Evolutionary conservation across 2,329 filamentous ascomycete species (phyloP), one percentile per base, ranked within the genome.

Genomic region (Fusarium sp.): DNA sequence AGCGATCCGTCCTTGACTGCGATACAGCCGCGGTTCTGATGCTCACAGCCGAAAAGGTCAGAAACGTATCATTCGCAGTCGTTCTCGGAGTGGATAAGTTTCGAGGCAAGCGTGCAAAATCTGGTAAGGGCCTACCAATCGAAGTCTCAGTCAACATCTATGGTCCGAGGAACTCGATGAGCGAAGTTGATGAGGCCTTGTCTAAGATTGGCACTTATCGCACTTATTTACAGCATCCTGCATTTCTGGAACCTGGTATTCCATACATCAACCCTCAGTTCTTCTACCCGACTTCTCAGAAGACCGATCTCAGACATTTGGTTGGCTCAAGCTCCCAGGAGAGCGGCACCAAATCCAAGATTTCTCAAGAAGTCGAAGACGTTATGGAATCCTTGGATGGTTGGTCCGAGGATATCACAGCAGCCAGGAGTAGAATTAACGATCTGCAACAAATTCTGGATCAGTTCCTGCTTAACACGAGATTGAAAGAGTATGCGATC

Each of bases 31-130:
- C 61, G 0, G 36, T 42, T 8, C 2, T 67, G 7, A 38, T 7
- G 1, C 3, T 33, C 1, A 0, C 10, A 12, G 31, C 41, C 3
- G 3, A 29, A 0, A 29, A 22, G 1, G 17, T 27, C 4, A 2
- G 14, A 13, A 6, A 18, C 0, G 20, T 3, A 4, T 65, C 29
- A 0, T 66, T 66, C 12, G 4, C 15, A 7, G 46, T 3, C 2
- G 52, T 65, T 0, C 11, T 66, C 8, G 35, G 5, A 1, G 13
- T 12, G 0, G 25, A 53, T 4, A 0, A 5, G 0, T 0, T 65
- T 31, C 17, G 18, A 7, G 20, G 29, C 1, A 47, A 59, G 15
- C 39, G 52, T 0, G 18, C 20, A 0, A 53, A 17, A 1, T 1
- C 39, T 3, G 25, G 9, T 2, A 33, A 47, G 4, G 7, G 22